Base-by-base conservation (phyloP, 2,329 filamentous ascomycete species). In the Cordyceps fumosorosea region DNA sequence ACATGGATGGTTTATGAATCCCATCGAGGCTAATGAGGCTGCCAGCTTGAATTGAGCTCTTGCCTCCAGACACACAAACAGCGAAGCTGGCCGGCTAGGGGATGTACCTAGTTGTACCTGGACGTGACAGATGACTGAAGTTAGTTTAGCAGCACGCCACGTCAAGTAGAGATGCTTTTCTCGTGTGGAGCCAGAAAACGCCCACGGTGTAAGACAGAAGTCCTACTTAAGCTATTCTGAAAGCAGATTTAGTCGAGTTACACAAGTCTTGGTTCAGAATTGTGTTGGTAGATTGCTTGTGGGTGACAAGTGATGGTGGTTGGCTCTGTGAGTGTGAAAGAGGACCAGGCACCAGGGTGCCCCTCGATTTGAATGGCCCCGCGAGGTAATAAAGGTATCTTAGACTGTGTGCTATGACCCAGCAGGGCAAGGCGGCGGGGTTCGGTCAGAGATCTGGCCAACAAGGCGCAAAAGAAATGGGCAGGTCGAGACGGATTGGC, bases 361-460 rank as follows among this genome's bases (percentile, higher is more conserved):
- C 54, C 51, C 26, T 45, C 54, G 40, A 56, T 56, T 56, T 32
- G 40, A 24, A 20, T 45, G 40, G 53, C 22, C 22, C 11, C 24
- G 45, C 44, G 22, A 26, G 45, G 45, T 22, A 48, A 24, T 12
- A 48, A 48, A 16, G 22, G 16, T 16, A 8, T 48, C 14, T 48
- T 47, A 22, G 53, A 11, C 22, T 56, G 40, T n/a, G 37, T 34
- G 40, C 54, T 45, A 22, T 29, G 54, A 45, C 54, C 40, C n/a
- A 45, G 11, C 54, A 56, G 54, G 40, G 40, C 40, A 16, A 56
- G 14, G 54, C 40, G 54, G 54, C 42, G 44, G 55, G 52, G 42
- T 12, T 6, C 44, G 55, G 29, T 34, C 55, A 57, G 44, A 57
- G 55, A 57, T 57, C 55, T 48, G 55, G 42, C 42, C 55, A 56